Base-by-base conservation (phyloP, 768 basidiomycete genomes). In the Kwoniella mangroviensis region DNA sequence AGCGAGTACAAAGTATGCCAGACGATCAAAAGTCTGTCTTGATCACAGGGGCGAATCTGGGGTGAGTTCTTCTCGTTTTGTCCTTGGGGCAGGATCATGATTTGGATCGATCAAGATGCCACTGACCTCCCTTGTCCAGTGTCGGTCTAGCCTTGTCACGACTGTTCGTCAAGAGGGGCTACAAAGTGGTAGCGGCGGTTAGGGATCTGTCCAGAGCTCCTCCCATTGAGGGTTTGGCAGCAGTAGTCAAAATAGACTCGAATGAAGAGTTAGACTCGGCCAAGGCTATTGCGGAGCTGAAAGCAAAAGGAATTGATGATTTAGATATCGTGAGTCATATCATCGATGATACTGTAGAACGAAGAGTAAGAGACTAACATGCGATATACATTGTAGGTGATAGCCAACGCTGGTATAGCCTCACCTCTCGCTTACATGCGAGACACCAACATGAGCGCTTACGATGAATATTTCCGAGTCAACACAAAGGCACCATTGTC, bases 41-140 rank as follows among this genome's bases (percentile, higher is more conserved):
- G 11, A 70, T 70, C 26, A 70, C 69, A 58, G 69, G 69, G 12
- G 69, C 69, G 13, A 70, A 70, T 45, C 41, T 63, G 65, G 69
- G 69, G 69, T 70, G n/a, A 7, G 68, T 55, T 26, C 55, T 51
- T n/a, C 5, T 15, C 49, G 15, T 51, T 51, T 51, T 51, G 49
- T 21, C 15, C 21, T 15, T 51, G 13, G 15, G n/a, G 53, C 22
- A 17, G 56, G 22, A 10, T 26, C 24, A 57, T 26, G 15, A 26
- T 26, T 26, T 19, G 56, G 28, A 28, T 15, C 19, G 26, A n/a
- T n/a, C n/a, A n/a, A 54, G 17, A 19, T 26, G 59, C 45, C 41
- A 17, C 59, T 61, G 15, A 40, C 17, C 34, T 26, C 26, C 13
- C 13, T 22, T 55, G 11, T 41, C 21, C 28, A 62, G 61, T n/a